A percentile compares a stretch with the other conserved stretches of the same genome.
phyloP scores from a whole-genome alignment of 179 eudicot genomes.

The Sideroxylon spinosum region DNA sequence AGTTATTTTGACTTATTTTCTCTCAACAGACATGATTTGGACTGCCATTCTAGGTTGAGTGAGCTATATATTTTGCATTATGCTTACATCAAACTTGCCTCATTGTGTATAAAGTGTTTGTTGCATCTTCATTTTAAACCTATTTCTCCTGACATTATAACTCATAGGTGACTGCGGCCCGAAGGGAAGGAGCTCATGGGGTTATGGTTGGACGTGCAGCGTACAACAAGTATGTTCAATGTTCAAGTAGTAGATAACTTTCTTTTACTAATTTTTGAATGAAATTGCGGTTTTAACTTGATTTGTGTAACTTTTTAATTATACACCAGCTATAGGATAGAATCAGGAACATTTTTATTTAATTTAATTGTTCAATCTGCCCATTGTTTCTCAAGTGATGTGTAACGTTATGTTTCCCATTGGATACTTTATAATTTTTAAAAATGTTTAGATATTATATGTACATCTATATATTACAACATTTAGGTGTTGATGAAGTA shows the following conservation, averaged over 20 bases:
- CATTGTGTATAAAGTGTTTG: not conserved
- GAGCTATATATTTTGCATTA: not conserved
- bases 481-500: no score
- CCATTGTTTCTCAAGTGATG: no score
- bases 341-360: not conserved
- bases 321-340: not conserved
- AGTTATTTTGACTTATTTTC: no score
- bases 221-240: slow-evolving; percentile 53
- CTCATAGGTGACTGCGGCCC: slow-evolving; percentile 73
- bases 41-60: not conserved
- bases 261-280: not conserved
- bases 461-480: no score
- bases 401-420: no score
- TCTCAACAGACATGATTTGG: not conserved
- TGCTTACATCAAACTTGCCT: not conserved
- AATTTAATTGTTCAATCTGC: slow-evolving; percentile 3
- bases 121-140: slow-evolving; percentile 6
- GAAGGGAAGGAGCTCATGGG: slow-evolving; percentile 83
- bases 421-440: no score
- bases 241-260: not conserved
- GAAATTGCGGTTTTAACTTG: not conserved
- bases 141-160: slow-evolving; percentile 9
- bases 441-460: no score
- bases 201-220: slow-evolving; percentile 99
- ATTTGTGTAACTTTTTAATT: not conserved